Evolutionary conservation across 2,329 filamentous ascomycete genomes (phyloP), one percentile per base, ranked within the genome.

Genomic region (Microcyclosporella mali): DNA sequence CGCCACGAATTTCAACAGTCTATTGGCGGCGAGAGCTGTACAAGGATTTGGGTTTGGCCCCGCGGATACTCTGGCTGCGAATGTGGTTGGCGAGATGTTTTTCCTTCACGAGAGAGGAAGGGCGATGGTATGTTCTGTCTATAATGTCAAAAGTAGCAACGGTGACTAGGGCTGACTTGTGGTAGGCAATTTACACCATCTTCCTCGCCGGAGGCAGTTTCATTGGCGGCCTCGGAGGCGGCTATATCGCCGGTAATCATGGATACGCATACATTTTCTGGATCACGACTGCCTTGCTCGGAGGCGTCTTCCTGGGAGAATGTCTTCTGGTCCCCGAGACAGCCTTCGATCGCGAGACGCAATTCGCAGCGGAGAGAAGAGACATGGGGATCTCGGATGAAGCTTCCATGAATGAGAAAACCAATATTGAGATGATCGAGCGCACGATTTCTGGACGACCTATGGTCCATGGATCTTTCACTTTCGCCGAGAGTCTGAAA

Each of bases 81-180:
- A 65, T 50, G 59, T 67, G 8, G 58, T 69, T 8, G 66, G 65
- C 1, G 66, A 69, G 40, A 57, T 67, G 2, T 69, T 68, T 51
- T 70, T 69, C 41, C 59, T 68, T 17, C 67, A 68, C 38, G 58
- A 68, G 43, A 59, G 64, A 12, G 66, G 66, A 30, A 57, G 66
- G 33, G 66, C 64, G 2, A 63, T 69, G 59, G 64, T 64, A 38
- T 31, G 48, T 43, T n/a, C n/a, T n/a, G n/a, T n/a, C n/a, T n/a
- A 9, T 12, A 9, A 8, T 14, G 11, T 14, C 12, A 33, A n/a
- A 14, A 7, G n/a, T 33, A 15, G 17, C 18, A n/a, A 40, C 27
- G 37, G 37, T 27, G 27, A 29, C 8, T 29, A n/a, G 27, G 27
- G 27, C n/a, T n/a, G n/a, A n/a, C n/a, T 18, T n/a, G n/a, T 4